Evolutionary conservation across 306 rosid genomes (phyloP).

Genomic region (Cucumis cinereus): DNA sequence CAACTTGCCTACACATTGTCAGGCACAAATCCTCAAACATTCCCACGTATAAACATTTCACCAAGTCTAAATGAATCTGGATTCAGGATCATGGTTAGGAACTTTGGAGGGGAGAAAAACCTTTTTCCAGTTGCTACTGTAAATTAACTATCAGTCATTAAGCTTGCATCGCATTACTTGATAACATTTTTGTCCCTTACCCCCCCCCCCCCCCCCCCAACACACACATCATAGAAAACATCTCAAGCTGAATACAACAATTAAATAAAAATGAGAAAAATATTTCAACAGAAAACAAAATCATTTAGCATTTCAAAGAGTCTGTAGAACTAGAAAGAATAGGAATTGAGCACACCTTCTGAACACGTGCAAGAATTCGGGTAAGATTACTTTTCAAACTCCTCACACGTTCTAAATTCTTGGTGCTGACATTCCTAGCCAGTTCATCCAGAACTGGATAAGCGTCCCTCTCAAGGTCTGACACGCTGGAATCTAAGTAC

Average conservation of each 20-base stretch:
- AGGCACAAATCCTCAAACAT: background rate
- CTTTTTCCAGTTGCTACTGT: too few species aligned
- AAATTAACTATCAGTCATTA: background rate
- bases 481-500: conserved; percentile 62
- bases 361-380: conserved; percentile 83
- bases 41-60: background rate
- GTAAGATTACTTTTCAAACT: conserved; percentile 96
- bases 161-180: background rate
- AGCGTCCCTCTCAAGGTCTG: conserved; percentile 80
- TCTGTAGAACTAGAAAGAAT: background rate
- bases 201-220: background rate
- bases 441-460: conserved; percentile 91
- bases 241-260: background rate
- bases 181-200: background rate
- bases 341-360: conserved; percentile 45
- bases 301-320: background rate
- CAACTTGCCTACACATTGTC: background rate
- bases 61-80: background rate
- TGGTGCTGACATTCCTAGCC: conserved; percentile 94
- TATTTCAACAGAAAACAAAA: background rate
- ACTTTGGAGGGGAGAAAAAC: too few species aligned
- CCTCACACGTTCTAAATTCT: conserved; percentile 89
- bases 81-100: background rate
- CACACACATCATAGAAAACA: background rate
- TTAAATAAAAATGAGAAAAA: background rate